Evolutionary conservation across 495 filamentous ascomycete species (phyloP).

Genomic region (Friedmanniomyces simplex): DNA sequence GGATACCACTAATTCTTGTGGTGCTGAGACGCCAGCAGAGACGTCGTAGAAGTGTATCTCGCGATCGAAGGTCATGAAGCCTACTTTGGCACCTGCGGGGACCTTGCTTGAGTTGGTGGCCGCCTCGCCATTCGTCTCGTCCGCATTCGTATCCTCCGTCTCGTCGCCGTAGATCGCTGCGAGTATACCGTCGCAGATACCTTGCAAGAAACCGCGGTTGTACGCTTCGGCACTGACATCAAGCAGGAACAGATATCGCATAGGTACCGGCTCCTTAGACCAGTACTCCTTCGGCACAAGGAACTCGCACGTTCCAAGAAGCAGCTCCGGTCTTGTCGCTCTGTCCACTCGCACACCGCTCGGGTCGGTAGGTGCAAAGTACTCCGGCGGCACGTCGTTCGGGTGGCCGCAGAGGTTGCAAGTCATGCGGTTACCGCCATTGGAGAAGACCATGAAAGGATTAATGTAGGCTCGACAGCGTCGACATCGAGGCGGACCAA

Average conservation of each 20-base stretch:
- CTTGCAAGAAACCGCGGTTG: constrained; percentile 81
- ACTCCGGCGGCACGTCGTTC: constrained; percentile 86
- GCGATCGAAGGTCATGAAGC: constrained; percentile 91
- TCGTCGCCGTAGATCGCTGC: constrained; percentile 67
- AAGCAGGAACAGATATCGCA: constrained; percentile 83
- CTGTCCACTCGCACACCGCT: constrained; percentile 81
- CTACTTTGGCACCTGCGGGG: constrained; percentile 73
- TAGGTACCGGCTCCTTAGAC: constrained; percentile 83
- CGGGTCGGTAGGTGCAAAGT: constrained; percentile 84
- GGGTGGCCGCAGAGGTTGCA: constrained; percentile 98
- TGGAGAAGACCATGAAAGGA: constrained; percentile 94
- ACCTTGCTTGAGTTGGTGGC: constrained; percentile 41
- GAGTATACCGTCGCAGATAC: constrained; percentile 81
- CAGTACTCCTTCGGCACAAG: constrained; percentile 97
- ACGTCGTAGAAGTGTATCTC: constrained; percentile 97
- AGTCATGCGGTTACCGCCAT: constrained; percentile 89
- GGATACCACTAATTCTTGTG: constrained; percentile 98
- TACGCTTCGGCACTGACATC: constrained; percentile 85
- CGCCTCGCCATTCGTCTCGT: constrained; percentile 40
- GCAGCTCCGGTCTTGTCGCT: constrained; percentile 79
- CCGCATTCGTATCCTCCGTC: constrained; percentile 43
- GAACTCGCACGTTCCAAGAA: constrained; percentile 87
- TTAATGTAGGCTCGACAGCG: constrained; percentile 97
- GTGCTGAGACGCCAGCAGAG: constrained; percentile 67
- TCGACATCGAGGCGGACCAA: constrained; percentile 82